phyloP scores from a whole-genome alignment of 2,329 filamentous ascomycete genomes.

The Incumbomyces lentus region DNA sequence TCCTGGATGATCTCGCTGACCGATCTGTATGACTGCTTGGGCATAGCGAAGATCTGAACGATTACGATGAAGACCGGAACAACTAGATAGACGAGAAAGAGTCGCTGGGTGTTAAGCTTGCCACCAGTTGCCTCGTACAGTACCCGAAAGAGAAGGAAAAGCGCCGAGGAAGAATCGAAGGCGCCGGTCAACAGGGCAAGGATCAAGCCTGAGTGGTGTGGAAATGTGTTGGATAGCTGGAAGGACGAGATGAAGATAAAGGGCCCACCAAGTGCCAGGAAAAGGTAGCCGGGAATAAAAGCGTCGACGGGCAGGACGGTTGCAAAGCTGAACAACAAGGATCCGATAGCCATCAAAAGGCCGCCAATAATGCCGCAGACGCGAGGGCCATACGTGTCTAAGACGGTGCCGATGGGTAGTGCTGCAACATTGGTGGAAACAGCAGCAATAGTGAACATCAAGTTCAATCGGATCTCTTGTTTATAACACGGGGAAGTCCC shows the following conservation, averaged over 20 bases:
- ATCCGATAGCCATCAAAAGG: conserved; percentile 57
- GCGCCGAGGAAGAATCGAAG: conserved; percentile 70
- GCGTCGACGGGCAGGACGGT: conserved; percentile 59
- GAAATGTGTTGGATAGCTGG: conserved; percentile 76
- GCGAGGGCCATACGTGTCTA: conserved; percentile 72
- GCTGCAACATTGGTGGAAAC: conserved; percentile 82
- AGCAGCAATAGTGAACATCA: conserved; percentile 87
- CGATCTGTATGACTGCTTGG: conserved; percentile 68
- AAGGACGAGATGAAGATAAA: conserved; percentile 77
- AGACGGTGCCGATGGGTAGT: conserved; percentile 71
- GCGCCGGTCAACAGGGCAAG: conserved; percentile 69
- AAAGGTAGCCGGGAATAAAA: conserved; percentile 62
- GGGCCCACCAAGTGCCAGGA: conserved; percentile 66
- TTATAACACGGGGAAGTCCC: conserved; percentile 45
- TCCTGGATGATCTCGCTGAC: conserved; percentile 71
- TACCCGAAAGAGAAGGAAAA: conserved; percentile 66
- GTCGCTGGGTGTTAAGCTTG: conserved; percentile 51
- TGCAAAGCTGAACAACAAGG: conserved; percentile 61
- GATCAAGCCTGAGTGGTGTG: conserved; percentile 65
- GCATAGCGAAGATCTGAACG: conserved; percentile 62
- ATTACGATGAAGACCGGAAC: conserved; percentile 59
- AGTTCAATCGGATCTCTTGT: conserved; percentile 57
- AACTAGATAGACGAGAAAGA: conserved; percentile 62
- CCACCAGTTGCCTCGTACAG: conserved; percentile 52
- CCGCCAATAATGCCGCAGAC: conserved; percentile 64